Percentiles rank a stretch among this genome's conserved stretches.
Evolutionary conservation across 352 stramenopile genomes (phyloP).

Genomic region (Thalassiosira allenii): DNA sequence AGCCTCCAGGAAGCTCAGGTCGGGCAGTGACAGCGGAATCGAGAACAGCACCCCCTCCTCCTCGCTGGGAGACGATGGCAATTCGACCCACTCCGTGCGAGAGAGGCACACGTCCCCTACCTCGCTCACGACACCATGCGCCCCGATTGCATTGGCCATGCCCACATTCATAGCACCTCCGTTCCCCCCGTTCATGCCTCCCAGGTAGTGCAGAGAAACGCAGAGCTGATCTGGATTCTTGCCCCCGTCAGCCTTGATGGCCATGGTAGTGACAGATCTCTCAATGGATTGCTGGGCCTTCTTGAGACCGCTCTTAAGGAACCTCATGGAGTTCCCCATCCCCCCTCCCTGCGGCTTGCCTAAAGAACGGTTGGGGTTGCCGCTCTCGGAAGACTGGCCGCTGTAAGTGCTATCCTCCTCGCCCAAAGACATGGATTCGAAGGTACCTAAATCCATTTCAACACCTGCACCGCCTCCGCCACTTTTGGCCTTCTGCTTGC

Average conservation of each 20-base stretch:
- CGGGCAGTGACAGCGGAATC: conserved; percentile 46
- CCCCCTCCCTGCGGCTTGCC: background rate
- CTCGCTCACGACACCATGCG: background rate
- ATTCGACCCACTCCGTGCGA: conserved; percentile 50
- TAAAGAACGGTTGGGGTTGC: background rate
- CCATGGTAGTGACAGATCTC: conserved; percentile 66
- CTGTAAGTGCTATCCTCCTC: conserved; percentile 11
- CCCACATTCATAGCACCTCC: background rate
- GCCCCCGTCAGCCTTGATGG: conserved; percentile 67
- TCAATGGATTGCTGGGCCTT: conserved; percentile 54
- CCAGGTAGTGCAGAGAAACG: conserved; percentile 61
- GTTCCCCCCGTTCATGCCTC: background rate
- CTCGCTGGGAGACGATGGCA: conserved; percentile 4
- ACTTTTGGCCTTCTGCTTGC: background rate
- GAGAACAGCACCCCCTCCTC: conserved; percentile 24
- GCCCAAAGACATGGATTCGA: conserved; percentile 1
- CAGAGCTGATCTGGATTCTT: conserved; percentile 75
- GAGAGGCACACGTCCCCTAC: conserved; percentile 63
- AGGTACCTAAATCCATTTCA: conserved; percentile 35
- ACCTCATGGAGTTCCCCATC: background rate
- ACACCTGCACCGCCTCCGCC: background rate
- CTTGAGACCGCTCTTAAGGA: conserved; percentile 49
- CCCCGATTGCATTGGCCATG: conserved; percentile 20
- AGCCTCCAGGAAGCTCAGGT: conserved; percentile 42
- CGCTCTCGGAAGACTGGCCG: background rate